phyloP scores from a whole-genome alignment of 768 basidiomycete species.

The Serendipita sp. region DNA sequence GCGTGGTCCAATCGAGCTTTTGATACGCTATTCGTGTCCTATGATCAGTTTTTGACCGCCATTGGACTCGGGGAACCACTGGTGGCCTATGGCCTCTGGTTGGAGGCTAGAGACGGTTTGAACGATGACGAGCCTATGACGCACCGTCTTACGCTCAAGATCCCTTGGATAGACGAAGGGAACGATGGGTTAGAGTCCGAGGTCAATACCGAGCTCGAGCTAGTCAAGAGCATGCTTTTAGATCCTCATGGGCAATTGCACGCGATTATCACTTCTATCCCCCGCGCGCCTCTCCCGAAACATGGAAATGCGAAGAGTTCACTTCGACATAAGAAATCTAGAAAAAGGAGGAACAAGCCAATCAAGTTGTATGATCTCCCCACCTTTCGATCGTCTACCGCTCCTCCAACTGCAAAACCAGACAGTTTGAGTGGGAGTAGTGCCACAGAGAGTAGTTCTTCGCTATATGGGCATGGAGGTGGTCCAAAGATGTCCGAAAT shows the following conservation, averaged over 20 bases:
- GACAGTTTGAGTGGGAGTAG: not conserved
- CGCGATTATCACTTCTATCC: not conserved
- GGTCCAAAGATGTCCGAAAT: constrained; percentile 8
- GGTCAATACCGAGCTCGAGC: not conserved
- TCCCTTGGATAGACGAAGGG: not conserved
- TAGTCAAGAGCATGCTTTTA: not conserved
- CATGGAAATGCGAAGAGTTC: not conserved
- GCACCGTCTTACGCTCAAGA: not conserved
- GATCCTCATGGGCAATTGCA: not conserved
- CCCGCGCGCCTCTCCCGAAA: not conserved
- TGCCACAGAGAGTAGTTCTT: not conserved
- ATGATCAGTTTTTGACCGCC: not conserved
- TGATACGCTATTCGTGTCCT: not conserved
- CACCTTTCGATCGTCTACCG: not conserved
- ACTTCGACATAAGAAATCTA: not conserved
- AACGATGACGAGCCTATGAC: not conserved
- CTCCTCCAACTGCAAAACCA: not conserved
- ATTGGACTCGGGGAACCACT: not conserved
- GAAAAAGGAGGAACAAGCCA: not conserved
- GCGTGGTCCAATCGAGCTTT: not conserved
- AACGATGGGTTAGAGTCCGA: not conserved
- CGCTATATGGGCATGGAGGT: not conserved
- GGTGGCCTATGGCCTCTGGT: not conserved
- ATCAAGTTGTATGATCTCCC: not conserved
- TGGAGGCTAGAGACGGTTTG: not conserved